Evolutionary conservation across 768 basidiomycete species (phyloP), one percentile per base, ranked within the genome.

Genomic region (Rossbeevera mucosa): DNA sequence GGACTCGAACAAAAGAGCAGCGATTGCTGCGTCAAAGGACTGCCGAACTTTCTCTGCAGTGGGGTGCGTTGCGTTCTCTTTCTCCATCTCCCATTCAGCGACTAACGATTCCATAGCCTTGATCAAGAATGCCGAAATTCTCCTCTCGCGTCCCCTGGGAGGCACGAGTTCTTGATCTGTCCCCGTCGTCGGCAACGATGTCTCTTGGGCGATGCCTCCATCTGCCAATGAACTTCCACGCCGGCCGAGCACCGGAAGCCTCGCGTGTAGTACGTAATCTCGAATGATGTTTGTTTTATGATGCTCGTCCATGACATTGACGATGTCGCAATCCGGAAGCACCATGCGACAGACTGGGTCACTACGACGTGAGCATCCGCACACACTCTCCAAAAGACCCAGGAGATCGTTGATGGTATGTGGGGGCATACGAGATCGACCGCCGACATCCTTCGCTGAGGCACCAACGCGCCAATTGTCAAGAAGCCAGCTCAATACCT

Each of bases 401-500:
- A 91, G 63, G 8, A 90, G 67, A 63, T 94, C 91, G 22, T 72
- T 69, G 24, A 82, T 71, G 9, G 77, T 74, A 59, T 82, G 75
- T 2, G 77, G 66, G 7, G 83, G 76, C 67, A 85, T 71, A 47
- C 73, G 73, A 2, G 70, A 65, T 44, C 65, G 69, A 43, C 64
- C 66, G 50, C 67, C 61, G 47, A 69, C 63, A 16, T 68, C 70
- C 62, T 66, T 72, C 58, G 61, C 70, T 12, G 76, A 69, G 9
- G 72, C 64, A n/a, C 72, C 63, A 11, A 78, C 65, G 30, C 68
- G 70, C 88, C 92, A 95, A 43, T 76, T 78, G 53, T 87, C 86
- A 13, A 80, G 68, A 29, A 96, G 69, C 94, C 95, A 96, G 48
- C 73, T 78, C 14, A 94, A 64, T 4, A 90, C 84, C 64, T 91